Base-by-base conservation (phyloP, 2,329 filamentous ascomycete species). In the Diplodia intermedia region DNA sequence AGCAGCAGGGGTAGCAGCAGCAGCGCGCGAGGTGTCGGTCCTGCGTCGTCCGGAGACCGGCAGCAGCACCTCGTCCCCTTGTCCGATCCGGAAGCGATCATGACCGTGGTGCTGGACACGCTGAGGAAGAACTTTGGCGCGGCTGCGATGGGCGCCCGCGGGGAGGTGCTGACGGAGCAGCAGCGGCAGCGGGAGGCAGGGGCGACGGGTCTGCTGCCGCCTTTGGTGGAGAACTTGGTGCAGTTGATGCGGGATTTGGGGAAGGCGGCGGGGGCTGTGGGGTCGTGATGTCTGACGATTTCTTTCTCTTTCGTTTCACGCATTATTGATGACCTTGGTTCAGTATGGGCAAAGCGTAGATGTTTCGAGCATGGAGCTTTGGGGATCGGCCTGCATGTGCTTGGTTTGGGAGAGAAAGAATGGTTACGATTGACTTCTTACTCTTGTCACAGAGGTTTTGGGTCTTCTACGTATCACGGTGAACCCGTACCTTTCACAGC, bases 151-250 rank as follows among this genome's bases (percentile, higher is more conserved):
- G 8, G 43, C 9, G 1, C 43, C 18, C 43, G n/a, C 11, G 43
- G n/a, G 7, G 43, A 47, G 9, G 43, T 20, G 43, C 4, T 20
- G 43, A 7, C 71, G 76, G 65, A 9, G 26, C 43, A 38, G 49
- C 55, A 20, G 55, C 6, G 2, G 43, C 26, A 72, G 76, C 38
- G 3, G 66, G 54, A 80, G 36, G 82, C 83, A 36, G 72, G 73
- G 70, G 75, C 54, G 72, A 73, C 31, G 71, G 73, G 69, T 53
- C 62, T 73, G 7, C 75, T 77, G 69, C 87, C 89, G 14, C 85
- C 89, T 0, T 82, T 92, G 54, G 88, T 91, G 1, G 89, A 90
- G 71, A 91, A 91, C 69, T 75, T 92, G 57, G 85, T 88, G 55
- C 83, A 87, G 55, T 77, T 92, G 71, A 85, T 92, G 72, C 84